These are phyloP conservation scores for Metschnikowia koreensis DNA, from an alignment of 805 yeast species.

Conservation along the genomic window DNA sequence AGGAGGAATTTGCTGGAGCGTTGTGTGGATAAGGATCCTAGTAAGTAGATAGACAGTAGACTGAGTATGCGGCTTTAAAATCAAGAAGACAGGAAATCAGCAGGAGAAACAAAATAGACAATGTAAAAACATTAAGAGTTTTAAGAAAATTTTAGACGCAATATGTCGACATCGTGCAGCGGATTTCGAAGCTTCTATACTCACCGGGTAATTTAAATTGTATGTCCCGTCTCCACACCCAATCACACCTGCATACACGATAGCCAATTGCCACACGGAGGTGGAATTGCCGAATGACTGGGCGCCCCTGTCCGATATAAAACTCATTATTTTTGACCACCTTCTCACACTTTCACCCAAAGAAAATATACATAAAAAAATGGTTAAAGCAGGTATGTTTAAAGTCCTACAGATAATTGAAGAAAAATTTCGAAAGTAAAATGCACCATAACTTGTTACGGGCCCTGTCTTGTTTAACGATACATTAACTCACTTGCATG, in stretches of 20 bases:
- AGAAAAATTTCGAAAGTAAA: background rate
- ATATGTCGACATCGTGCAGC: slow-evolving; percentile 1
- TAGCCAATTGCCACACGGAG: background rate
- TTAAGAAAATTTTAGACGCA: background rate
- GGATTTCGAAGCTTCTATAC: background rate
- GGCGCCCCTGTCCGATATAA: slow-evolving; percentile 2
- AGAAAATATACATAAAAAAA: slow-evolving; percentile 23
- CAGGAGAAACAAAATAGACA: background rate
- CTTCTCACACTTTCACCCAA: background rate
- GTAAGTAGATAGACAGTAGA: too few species aligned
- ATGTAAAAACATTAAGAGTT: too few species aligned
- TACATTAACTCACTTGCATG: background rate
- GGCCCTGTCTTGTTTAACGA: background rate
- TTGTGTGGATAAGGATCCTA: too few species aligned
- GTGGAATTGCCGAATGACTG: background rate
- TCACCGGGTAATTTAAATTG: too few species aligned
- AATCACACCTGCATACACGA: background rate
- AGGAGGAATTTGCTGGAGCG: too few species aligned
- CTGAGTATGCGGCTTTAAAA: too few species aligned
- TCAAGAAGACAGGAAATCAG: background rate
- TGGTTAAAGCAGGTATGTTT: slow-evolving; percentile 66
- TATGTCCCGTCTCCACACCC: background rate
- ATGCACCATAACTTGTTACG: background rate
- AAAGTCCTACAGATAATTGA: background rate
- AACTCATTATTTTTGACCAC: slow-evolving; percentile 1